Conservation (phyloP, 257 asterid species). For the Capsicum baccatum region DNA sequence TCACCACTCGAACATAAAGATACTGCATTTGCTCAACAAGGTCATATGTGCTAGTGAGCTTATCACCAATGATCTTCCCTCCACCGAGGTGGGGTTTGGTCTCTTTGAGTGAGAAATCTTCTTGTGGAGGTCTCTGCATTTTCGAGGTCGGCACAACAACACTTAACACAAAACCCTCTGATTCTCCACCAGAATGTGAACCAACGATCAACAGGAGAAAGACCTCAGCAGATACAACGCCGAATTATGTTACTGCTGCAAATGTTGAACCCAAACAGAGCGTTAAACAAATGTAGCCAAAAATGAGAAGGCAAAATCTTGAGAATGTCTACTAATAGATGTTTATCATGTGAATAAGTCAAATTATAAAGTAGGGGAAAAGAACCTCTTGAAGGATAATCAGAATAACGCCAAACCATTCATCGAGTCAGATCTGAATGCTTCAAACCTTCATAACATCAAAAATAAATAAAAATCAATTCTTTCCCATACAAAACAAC, state of each 20-base stretch:
- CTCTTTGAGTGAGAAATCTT: slow-evolving; percentile 58
- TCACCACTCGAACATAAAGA: slow-evolving; percentile 58
- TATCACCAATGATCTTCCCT: slow-evolving; percentile 51
- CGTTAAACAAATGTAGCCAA: slow-evolving; percentile 8
- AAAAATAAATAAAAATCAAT: slow-evolving; percentile 17
- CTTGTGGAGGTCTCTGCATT: slow-evolving; percentile 56
- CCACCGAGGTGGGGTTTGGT: slow-evolving; percentile 60
- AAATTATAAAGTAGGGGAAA: background rate
- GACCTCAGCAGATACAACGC: background rate
- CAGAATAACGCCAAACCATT: slow-evolving; percentile 29
- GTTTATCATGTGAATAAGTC: background rate
- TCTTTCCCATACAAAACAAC: background rate
- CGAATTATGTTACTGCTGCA: background rate
- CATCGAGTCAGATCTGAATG: slow-evolving; percentile 67
- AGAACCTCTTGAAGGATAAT: slow-evolving; percentile 30
- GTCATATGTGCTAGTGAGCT: slow-evolving; percentile 61
- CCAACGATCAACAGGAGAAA: slow-evolving; percentile 21
- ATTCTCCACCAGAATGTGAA: slow-evolving; percentile 22
- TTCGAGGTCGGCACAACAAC: background rate
- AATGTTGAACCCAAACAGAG: slow-evolving; percentile 23
- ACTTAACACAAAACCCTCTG: slow-evolving; percentile 10
- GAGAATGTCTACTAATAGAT: background rate
- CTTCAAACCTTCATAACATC: slow-evolving; percentile 46
- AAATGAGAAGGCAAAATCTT: slow-evolving; percentile 1
- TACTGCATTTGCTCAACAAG: slow-evolving; percentile 64